These are phyloP conservation scores for Eurotiales sp. DNA, from an alignment of 2,329 filamentous ascomycete species.

Conservation along the genomic window DNA sequence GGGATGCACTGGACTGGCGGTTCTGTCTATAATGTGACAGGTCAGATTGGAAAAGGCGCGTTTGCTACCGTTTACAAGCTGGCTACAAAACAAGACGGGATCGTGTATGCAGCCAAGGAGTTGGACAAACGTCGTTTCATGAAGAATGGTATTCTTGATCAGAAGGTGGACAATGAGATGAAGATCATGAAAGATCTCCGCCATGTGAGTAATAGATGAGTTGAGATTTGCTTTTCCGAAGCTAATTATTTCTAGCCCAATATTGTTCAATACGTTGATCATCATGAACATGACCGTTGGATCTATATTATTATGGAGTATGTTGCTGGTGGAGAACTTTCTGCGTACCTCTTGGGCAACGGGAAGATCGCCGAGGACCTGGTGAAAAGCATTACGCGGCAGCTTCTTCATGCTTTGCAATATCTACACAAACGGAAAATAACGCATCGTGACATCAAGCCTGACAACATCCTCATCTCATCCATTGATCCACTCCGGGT, in stretches of 20 bases:
- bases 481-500: conserved; percentile 70
- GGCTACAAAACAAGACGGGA: conserved; percentile 77
- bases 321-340: conserved; percentile 76
- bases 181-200: conserved; percentile 83
- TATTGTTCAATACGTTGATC: conserved; percentile 87
- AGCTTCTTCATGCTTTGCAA: conserved; percentile 71
- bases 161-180: conserved; percentile 96
- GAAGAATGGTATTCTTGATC: conserved; percentile 84
- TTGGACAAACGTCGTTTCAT: conserved; percentile 90
- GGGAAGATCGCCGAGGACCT: conserved; percentile 63
- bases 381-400: conserved; percentile 65
- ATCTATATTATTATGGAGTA: conserved; percentile 98
- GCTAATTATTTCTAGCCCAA: conserved; percentile 57
- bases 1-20: conserved; percentile 80
- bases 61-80: conserved; percentile 93
- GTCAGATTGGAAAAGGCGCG: conserved; percentile 82
- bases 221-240: conserved; percentile 1
- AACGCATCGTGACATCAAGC: conserved; percentile 97
- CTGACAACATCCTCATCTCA: conserved; percentile 90
- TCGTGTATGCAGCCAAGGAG: conserved; percentile 86
- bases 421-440: conserved; percentile 87
- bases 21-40: conserved; percentile 75
- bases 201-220: conserved; percentile 69
- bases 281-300: conserved; percentile 74
- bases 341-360: conserved; percentile 62